Evolutionary conservation across 2,329 filamentous ascomycete species (phyloP), one percentile per base, ranked within the genome.

Genomic region (Fusarium sp.): DNA sequence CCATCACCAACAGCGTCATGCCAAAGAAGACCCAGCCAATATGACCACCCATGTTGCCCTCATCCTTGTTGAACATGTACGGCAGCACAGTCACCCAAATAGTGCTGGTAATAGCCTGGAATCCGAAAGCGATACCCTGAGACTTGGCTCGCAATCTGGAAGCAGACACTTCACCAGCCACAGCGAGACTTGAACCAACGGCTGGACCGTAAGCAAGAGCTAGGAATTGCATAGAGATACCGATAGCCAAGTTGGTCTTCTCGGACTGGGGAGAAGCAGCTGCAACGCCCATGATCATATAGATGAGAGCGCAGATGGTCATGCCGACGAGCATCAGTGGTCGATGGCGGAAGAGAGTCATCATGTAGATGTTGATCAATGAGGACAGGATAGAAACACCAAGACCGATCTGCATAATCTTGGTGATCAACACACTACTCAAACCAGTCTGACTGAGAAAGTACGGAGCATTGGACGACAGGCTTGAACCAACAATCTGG

Each of bases 61-160:
- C 24, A 26, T 66, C 63, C 36, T 65, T 66, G 30, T 66, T 66
- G 30, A 66, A 66, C 60, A 65, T 66, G 22, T 65, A 66, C 1
- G 63, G 50, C 13, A 66, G 24, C 0, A 66, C 60, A 18, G 50
- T 66, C 3, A 66, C 63, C 63, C 63, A 66, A 11, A 66, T 30
- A 30, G 63, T 66, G 30, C 60, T 55, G 1, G 59, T 41, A 1
- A 66, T 56, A 4, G 63, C 59, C 24, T 65, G 42, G 24, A 65
- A 66, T 17, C 41, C 36, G 17, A 65, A 66, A 12, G 60, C 60
- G 9, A 65, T 66, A 42, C 63, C 63, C 5, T 66, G 50, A 8
- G 60, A 66, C 17, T 65, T 65, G 22, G 63, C 63, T 32, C 60
- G 45, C 12, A 66, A 10, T 20, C 50, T 65, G 5, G 60, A 66